Conservation (phyloP, 495 filamentous ascomycete species). For the Aspergillus leporis region DNA sequence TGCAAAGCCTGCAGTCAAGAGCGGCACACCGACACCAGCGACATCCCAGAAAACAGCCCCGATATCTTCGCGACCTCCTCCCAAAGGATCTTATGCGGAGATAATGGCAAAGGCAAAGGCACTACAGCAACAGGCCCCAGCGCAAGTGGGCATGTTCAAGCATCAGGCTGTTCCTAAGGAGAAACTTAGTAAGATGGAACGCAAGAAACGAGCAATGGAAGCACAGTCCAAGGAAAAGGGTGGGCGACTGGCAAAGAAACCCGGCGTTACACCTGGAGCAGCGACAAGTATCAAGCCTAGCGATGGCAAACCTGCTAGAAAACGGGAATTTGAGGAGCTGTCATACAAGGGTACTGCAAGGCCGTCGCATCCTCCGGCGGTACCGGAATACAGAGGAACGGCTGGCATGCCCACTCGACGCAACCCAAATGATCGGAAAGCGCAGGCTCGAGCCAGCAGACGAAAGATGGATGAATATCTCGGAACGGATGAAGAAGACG, state of each 20-base stretch:
- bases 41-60: conserved; percentile 23
- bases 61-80: conserved; percentile 37
- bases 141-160: conserved; percentile 35
- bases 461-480: conserved; percentile 48
- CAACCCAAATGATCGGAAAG: conserved; percentile 35
- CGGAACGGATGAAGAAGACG: conserved; percentile 49
- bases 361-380: conserved; percentile 34
- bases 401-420: conserved; percentile 30
- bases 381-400: conserved; percentile 60
- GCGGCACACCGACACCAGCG: conserved; percentile 9
- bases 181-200: conserved; percentile 41
- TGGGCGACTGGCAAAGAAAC: conserved; percentile 27
- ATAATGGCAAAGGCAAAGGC: conserved; percentile 43
- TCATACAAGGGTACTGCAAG: conserved; percentile 57
- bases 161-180: conserved; percentile 41
- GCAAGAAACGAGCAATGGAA: conserved; percentile 39
- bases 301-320: conserved; percentile 20
- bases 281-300: conserved; percentile 24
- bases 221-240: conserved; percentile 36
- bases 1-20: conserved; percentile 25
- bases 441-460: conserved; percentile 28
- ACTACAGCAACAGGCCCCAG: conserved; percentile 37
- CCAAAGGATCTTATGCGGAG: conserved; percentile 46
- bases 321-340: conserved; percentile 32
- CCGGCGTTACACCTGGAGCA: conserved; percentile 21